Conservation (phyloP, 2,329 filamentous ascomycete species). For the Diplocarpon rosae region DNA sequence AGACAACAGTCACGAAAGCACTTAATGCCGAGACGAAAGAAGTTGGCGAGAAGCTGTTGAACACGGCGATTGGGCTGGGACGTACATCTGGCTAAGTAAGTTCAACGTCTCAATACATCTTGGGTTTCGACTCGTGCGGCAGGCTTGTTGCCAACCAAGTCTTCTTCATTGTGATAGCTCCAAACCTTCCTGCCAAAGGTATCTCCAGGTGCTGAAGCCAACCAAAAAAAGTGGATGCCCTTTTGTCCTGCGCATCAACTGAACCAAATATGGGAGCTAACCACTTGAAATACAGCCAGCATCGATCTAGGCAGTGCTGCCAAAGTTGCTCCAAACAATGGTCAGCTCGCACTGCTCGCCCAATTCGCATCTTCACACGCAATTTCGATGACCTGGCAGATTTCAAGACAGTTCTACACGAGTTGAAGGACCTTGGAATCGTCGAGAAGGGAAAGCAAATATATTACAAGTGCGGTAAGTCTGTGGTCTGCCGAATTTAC, state of each 20-base stretch:
- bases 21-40: constrained; percentile 29
- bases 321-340: constrained; percentile 55
- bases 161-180: no score
- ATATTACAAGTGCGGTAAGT: constrained; percentile 56
- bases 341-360: constrained; percentile 33
- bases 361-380: constrained; percentile 70
- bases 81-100: constrained; percentile 56
- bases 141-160: no score
- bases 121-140: no score
- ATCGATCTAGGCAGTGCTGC: constrained; percentile 61
- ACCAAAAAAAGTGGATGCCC: constrained; percentile 55
- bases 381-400: constrained; percentile 62
- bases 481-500: background rate
- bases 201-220: no score
- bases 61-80: constrained; percentile 46
- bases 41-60: constrained; percentile 44
- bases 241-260: constrained; percentile 47
- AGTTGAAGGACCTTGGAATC: constrained; percentile 50
- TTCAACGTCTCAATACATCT: background rate
- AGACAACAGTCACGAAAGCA: constrained; percentile 13
- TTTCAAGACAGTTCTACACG: constrained; percentile 54
- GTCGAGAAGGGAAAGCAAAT: constrained; percentile 38
- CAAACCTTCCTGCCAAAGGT: no score
- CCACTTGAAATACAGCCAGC: constrained; percentile 56
- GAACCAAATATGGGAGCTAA: constrained; percentile 51